Evolutionary conservation across 2,329 filamentous ascomycete genomes (phyloP).

Genomic region (Colletotrichum agaves): DNA sequence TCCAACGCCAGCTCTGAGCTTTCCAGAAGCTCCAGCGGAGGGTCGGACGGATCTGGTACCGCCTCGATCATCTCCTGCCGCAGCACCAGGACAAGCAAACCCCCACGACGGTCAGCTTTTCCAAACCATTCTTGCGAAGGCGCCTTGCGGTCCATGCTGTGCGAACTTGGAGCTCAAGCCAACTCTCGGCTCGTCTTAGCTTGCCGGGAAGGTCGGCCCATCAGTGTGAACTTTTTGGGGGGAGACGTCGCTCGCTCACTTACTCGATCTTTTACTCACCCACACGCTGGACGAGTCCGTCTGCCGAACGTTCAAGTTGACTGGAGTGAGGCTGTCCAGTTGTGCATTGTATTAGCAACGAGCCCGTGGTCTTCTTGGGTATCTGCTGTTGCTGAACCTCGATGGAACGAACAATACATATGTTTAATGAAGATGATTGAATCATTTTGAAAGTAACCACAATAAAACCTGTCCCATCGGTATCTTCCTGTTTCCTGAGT

Average conservation of each 20-base stretch:
- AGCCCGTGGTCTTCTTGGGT: too few relatives aligned
- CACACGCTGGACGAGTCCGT: not conserved
- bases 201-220: not conserved
- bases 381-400: too few relatives aligned
- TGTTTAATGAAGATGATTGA: not conserved
- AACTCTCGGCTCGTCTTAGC: slow-evolving; percentile 15
- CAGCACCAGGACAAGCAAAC: slow-evolving; percentile 23
- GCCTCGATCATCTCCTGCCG: slow-evolving; percentile 13
- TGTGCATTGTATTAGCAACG: too few relatives aligned
- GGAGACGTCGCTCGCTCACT: not conserved
- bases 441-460: not conserved
- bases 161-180: slow-evolving; percentile 12
- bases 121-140: slow-evolving; percentile 4
- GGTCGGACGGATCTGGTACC: not conserved
- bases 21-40: not conserved
- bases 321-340: too few relatives aligned
- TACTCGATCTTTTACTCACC: too few relatives aligned
- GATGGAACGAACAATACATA: too few relatives aligned
- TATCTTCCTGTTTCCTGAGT: slow-evolving; percentile 9
- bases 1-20: slow-evolving; percentile 9
- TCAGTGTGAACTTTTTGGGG: not conserved
- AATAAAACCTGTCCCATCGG: slow-evolving; percentile 9
- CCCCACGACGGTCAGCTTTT: not conserved
- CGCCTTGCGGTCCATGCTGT: slow-evolving; percentile 20
- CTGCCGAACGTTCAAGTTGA: too few relatives aligned